Base-by-base conservation (phyloP, 768 basidiomycete species). In the Imleria badia region DNA sequence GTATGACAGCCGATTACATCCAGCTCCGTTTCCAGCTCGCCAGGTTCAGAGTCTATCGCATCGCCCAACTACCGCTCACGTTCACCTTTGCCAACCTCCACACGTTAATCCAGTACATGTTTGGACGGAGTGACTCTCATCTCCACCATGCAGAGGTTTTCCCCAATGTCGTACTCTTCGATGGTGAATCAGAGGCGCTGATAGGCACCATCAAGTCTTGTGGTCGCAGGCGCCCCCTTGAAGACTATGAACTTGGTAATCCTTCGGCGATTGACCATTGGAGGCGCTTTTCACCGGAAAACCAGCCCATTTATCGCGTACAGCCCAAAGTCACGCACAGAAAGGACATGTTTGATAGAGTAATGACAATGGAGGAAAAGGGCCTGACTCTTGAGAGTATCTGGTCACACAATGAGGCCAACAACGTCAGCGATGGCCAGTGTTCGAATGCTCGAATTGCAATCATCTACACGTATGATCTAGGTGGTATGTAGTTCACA, bases 51-150 rank as follows among this genome's bases (percentile, higher is more conserved):
- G 72, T 73, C 43, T 63, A 60, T 35, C 68, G 62, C 41, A 40
- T 63, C 59, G 65, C 56, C 30, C 60, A 38, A 5, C 55, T 68
- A 14, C 68, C 66, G 1, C 52, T 61, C 50, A 62, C 71, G 20
- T 64, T 65, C 59, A 71, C 65, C 4, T 68, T 72, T 42, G 61
- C 65, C 55, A 65, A 72, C 49, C 61, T 72, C 44, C 65, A 66
- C 55, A 56, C 34, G 11, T 54, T 64, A 57, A 60, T 72, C 46
- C 64, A 65, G 45, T 67, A 64, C 58, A 60, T 66, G 57, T 72
- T 72, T 50, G 71, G 71, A 45, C 71, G 69, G 69, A 58, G 54
- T 35, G 45, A 66, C 22, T 48, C 53, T 15, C 70, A 68, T 48
- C 42, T 56, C 23, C 69, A 69, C 48, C 54, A 40, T 5, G 59